Conservation (phyloP, 169 alveolate species). For the Plasmodium ovale region DNA sequence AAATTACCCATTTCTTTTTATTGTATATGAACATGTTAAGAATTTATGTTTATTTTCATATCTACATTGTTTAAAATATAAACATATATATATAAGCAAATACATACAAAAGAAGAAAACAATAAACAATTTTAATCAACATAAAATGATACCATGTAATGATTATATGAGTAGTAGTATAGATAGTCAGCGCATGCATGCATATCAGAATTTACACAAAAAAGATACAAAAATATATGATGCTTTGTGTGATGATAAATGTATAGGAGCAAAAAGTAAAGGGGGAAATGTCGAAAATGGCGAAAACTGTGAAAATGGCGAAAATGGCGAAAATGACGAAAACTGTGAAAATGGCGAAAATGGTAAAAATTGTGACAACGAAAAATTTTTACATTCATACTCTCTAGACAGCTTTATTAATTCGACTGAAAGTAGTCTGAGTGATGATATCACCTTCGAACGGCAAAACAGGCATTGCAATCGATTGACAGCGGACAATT, state of each 20-base stretch:
- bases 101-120: not conserved
- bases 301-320: too few species aligned
- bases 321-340: not conserved
- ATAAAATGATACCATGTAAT: too few species aligned
- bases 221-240: too few species aligned
- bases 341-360: not conserved
- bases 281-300: too few species aligned
- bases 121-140: not conserved
- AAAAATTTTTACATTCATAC: too few species aligned
- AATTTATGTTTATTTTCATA: constrained; percentile 53
- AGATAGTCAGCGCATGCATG: too few species aligned
- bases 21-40: constrained; percentile 61
- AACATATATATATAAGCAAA: constrained; percentile 23
- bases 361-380: not conserved
- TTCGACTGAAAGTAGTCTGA: not conserved
- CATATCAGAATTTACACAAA: too few species aligned
- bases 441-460: not conserved
- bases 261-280: too few species aligned
- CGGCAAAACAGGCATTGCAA: not conserved
- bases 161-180: too few species aligned
- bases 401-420: not conserved
- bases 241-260: too few species aligned
- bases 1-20: constrained; percentile 69
- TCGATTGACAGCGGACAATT: not conserved
- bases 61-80: constrained; percentile 46